Evolutionary conservation across 768 basidiomycete genomes (phyloP).

Genomic region (Trametes punicea): DNA sequence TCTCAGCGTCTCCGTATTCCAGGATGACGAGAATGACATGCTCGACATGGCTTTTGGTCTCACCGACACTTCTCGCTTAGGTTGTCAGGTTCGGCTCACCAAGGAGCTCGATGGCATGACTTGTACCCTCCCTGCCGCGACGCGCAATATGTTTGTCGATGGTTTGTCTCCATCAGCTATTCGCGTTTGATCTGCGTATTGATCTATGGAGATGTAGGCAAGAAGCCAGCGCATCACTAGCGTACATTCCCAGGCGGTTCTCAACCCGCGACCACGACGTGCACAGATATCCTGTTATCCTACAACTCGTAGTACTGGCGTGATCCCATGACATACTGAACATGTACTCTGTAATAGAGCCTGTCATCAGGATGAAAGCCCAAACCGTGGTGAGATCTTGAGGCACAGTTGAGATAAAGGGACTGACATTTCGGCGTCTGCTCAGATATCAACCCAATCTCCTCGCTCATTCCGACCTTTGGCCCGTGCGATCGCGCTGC

Average conservation of each 20-base stretch:
- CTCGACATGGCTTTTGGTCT: conserved; percentile 97
- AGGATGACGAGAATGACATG: conserved; percentile 98
- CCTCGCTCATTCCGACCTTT: conserved; percentile 3
- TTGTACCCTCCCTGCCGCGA: conserved; percentile 84
- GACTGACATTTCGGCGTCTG: too few relatives aligned
- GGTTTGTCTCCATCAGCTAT: conserved; percentile 42
- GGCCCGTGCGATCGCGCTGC: conserved; percentile 18
- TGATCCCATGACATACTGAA: too few relatives aligned
- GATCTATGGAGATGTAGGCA: conserved; percentile 31
- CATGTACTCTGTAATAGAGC: too few relatives aligned
- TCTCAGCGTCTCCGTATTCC: not conserved
- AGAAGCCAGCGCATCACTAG: conserved; percentile 50
- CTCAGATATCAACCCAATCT: conserved; percentile 7
- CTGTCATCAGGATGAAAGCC: too few relatives aligned
- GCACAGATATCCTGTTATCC: not conserved
- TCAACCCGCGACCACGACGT: too few relatives aligned
- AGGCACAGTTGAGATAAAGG: not conserved
- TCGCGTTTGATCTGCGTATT: not conserved
- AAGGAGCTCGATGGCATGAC: conserved; percentile 81
- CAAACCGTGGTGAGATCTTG: too few relatives aligned
- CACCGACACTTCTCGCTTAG: conserved; percentile 86
- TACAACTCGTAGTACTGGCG: not conserved
- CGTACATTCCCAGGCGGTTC: too few relatives aligned
- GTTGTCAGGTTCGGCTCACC: conserved; percentile 77
- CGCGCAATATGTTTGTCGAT: conserved; percentile 97